These are phyloP conservation scores for Zymoseptoria tritici DNA, from an alignment of 2,329 filamentous ascomycete species.

Conservation along the genomic window DNA sequence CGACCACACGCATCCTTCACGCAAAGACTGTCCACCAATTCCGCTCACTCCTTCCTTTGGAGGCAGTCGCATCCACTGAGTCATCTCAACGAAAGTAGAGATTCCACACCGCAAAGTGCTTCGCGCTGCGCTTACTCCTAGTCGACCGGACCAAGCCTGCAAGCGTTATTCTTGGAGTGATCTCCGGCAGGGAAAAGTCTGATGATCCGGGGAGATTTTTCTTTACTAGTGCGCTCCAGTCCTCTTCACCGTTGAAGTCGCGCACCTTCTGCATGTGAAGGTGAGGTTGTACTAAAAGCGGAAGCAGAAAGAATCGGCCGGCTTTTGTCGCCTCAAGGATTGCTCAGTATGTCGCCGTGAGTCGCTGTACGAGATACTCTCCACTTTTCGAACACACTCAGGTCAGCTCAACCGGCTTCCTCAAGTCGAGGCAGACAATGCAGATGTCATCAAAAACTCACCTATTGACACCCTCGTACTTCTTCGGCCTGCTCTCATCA, in stretches of 20 bases:
- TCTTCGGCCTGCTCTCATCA: conserved; percentile 57
- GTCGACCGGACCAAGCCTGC: background rate
- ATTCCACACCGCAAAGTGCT: background rate
- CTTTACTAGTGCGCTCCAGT: background rate
- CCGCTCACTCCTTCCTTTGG: background rate
- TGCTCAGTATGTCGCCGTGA: conserved; percentile 57
- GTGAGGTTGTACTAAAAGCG: background rate
- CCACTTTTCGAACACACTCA: conserved; percentile 43
- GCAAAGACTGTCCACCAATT: background rate
- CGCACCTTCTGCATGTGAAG: background rate
- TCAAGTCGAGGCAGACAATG: too few species aligned
- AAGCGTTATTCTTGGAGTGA: background rate
- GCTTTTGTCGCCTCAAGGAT: background rate
- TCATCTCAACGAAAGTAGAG: background rate
- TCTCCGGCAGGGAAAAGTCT: background rate
- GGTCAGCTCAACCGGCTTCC: background rate
- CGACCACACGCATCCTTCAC: background rate
- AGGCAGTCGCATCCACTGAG: background rate
- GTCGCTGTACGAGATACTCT: conserved; percentile 69
- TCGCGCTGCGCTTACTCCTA: background rate
- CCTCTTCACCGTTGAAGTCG: background rate
- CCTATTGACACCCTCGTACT: conserved; percentile 65
- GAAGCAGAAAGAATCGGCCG: background rate
- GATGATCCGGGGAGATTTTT: background rate
- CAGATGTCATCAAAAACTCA: conserved; percentile 6